phyloP scores from a whole-genome alignment of 1,284 basidiomycete species.

The Ganoderma multipileum region DNA sequence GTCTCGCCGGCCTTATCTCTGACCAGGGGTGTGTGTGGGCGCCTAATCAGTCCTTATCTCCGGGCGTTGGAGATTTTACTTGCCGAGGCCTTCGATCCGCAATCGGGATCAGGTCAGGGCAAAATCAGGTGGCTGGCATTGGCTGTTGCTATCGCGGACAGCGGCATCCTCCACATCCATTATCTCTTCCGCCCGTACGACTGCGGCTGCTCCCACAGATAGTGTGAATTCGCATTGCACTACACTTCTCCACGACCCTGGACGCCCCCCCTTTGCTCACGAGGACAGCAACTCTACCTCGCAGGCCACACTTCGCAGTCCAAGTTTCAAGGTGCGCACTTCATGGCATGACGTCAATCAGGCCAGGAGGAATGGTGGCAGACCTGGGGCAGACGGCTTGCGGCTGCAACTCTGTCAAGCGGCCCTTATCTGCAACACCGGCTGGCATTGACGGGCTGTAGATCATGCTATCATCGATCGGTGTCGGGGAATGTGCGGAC shows the following conservation, averaged over 20 bases:
- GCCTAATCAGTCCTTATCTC: background rate
- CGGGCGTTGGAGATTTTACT: background rate
- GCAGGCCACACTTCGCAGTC: background rate
- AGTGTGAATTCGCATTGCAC: background rate
- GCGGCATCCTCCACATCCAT: background rate
- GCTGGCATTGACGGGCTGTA: background rate
- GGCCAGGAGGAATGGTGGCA: background rate
- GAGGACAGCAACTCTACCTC: background rate
- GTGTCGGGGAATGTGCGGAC: constrained; percentile 15
- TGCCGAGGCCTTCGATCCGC: background rate
- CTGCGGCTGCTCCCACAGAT: constrained; percentile 1
- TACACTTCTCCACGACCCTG: background rate
- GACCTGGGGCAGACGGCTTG: background rate
- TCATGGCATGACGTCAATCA: background rate
- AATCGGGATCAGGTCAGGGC: background rate
- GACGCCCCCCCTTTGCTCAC: background rate
- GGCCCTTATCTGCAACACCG: background rate
- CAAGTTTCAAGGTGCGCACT: background rate
- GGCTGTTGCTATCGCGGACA: background rate
- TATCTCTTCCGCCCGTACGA: background rate
- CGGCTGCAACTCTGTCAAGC: background rate
- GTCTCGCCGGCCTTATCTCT: background rate
- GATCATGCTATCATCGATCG: constrained; percentile 10
- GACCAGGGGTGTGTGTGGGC: background rate
- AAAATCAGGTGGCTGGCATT: constrained; percentile 8